These are phyloP conservation scores for Leccinellum rugosiceps DNA, from an alignment of 768 basidiomycete species.

Conservation along the genomic window DNA sequence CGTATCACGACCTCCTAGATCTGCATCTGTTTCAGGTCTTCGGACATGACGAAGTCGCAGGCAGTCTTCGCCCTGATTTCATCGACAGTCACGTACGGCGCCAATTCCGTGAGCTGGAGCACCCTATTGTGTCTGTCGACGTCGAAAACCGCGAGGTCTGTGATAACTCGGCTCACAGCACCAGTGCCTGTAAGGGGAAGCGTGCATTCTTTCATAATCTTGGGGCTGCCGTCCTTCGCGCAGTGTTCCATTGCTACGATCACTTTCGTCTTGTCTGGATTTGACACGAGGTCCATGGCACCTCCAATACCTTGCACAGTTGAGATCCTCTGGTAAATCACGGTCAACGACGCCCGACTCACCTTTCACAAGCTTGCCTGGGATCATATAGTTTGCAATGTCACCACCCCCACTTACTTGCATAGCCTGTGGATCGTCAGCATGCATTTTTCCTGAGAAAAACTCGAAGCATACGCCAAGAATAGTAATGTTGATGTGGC, in stretches of 20 bases:
- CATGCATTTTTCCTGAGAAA: neutral
- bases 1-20: conserved; percentile 1
- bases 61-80: conserved; percentile 82
- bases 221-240: conserved; percentile 82
- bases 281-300: conserved; percentile 95
- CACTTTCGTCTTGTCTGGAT: conserved; percentile 90
- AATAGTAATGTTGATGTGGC: conserved; percentile 81
- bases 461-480: conserved; percentile 52
- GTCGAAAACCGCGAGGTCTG: conserved; percentile 85
- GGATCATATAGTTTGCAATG: conserved; percentile 98
- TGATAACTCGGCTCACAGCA: conserved; percentile 85
- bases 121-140: conserved; percentile 71
- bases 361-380: conserved; percentile 89
- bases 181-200: conserved; percentile 85
- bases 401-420: conserved; percentile 91
- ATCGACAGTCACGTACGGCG: conserved; percentile 73
- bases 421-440: conserved; percentile 64
- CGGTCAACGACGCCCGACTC: conserved; percentile 45
- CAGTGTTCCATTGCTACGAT: conserved; percentile 87
- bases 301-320: conserved; percentile 75
- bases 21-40: conserved; percentile 49
- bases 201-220: conserved; percentile 75
- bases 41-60: conserved; percentile 64
- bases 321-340: conserved; percentile 5
- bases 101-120: conserved; percentile 72